Base-by-base conservation (phyloP, 2,329 filamentous ascomycete species). In the Cadophora gregata region DNA sequence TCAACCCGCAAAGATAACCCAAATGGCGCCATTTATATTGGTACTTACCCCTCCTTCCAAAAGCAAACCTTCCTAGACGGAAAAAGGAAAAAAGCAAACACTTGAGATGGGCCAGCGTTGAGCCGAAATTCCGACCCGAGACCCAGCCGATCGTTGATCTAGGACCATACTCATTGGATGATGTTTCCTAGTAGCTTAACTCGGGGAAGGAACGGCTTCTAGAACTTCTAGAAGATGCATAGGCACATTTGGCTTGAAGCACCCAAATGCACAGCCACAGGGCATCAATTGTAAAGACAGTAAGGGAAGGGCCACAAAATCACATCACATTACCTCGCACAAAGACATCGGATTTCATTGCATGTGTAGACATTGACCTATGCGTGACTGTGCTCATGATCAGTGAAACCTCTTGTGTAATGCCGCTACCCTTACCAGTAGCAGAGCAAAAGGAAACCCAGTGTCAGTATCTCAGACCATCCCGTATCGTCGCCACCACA, bases 361-460 rank as follows among this genome's bases (percentile, higher is more conserved):
- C 24, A 48, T 48, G 14, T 47, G 4, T 47, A 47, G 58, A 60
- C 38, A 48, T 45, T 60, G 58, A 60, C 25, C 38, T 60, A 47
- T 48, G 38, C 58, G 31, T 47, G 56, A 56, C 5, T 56, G 25
- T n/a, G 9, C 31, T 56, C 31, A 56, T 58, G 31, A 25, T 24
- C 19, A 45, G 16, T 29, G 21, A 48, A 21, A 33, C 16, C 24
- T 60, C 58, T 21, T 60, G 19, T 62, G 31, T 38, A 8, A 38
- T 38, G 16, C 29, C 50, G 27, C 4, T 42, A 62, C 31, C 21
- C 53, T 51, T 10, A 51, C 21, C 59, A 53, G 38, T 19, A 50
- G 47, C 53, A 29, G 21, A 38, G 59, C 21, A 51, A 21, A 53
- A 38, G 31, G 31, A n/a, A 27, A 14, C 53, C 31, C 16, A 53